These are phyloP conservation scores for Rostrohypoxylon terebratum DNA, from an alignment of 495 filamentous ascomycete genomes.

Conservation along the genomic window DNA sequence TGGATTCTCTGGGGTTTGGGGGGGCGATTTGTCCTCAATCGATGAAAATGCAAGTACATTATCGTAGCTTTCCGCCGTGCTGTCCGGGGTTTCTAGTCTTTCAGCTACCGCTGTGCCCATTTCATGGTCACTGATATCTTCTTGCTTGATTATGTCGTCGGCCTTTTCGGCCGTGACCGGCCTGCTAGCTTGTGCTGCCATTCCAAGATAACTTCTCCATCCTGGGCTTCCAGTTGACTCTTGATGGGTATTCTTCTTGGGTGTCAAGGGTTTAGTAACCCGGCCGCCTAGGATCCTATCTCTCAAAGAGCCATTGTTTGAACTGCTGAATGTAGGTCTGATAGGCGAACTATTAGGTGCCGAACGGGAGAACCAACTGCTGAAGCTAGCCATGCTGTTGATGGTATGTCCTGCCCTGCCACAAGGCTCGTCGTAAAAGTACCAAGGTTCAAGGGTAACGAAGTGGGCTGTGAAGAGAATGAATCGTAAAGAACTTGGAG, in stretches of 20 bases:
- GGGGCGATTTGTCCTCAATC: background rate
- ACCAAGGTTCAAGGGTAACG: background rate
- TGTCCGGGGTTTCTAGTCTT: background rate
- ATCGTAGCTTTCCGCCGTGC: background rate
- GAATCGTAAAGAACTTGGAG: conserved; percentile 6
- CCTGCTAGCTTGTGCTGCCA: background rate
- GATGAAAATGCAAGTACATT: background rate
- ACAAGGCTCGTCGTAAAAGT: background rate
- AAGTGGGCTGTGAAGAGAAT: background rate
- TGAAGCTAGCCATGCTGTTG: conserved; percentile 25
- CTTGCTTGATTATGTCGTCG: background rate
- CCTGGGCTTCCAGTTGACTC: background rate
- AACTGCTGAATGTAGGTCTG: background rate
- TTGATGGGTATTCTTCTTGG: background rate
- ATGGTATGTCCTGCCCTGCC: background rate
- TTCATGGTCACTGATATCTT: background rate
- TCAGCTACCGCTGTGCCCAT: background rate
- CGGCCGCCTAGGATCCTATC: conserved; percentile 25
- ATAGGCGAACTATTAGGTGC: background rate
- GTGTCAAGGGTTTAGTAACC: conserved; percentile 16
- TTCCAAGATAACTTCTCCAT: background rate
- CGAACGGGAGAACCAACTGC: conserved; percentile 10
- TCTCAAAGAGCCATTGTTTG: background rate
- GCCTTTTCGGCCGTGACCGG: background rate
- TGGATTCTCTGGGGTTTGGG: background rate